These are phyloP conservation scores for Cryoendolithus antarcticus DNA, from an alignment of 2,329 filamentous ascomycete species.

Conservation along the genomic window DNA sequence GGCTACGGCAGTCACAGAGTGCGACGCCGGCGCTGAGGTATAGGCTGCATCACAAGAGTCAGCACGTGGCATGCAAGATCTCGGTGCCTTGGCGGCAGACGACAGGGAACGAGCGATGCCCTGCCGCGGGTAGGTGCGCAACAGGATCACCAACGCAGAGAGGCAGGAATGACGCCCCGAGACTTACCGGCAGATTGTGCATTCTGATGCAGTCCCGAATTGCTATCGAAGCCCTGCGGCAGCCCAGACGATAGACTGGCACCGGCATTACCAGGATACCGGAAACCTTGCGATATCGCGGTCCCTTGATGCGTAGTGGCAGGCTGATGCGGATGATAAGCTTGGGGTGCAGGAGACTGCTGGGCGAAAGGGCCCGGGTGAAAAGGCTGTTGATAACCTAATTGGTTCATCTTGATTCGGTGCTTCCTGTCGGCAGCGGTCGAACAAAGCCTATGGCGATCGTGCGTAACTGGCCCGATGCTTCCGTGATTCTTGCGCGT, in stretches of 20 bases:
- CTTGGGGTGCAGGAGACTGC: constrained; percentile 16
- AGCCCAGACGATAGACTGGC: too few species aligned
- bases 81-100: constrained; percentile 1
- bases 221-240: too few species aligned
- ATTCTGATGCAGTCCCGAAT: too few species aligned
- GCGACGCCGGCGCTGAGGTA: constrained; percentile 26
- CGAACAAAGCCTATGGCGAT: too few species aligned
- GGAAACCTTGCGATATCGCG: too few species aligned
- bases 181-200: constrained; percentile 12
- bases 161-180: too few species aligned
- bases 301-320: background rate
- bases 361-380: constrained; percentile 10
- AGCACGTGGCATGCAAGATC: constrained; percentile 2
- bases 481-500: too few species aligned
- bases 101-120: background rate
- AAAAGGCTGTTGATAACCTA: constrained; percentile 7
- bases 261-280: too few species aligned
- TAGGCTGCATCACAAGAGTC: constrained; percentile 15
- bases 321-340: background rate
- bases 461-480: too few species aligned
- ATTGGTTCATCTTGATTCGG: constrained; percentile 6
- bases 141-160: too few species aligned
- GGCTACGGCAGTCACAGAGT: constrained; percentile 20
- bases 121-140: too few species aligned
- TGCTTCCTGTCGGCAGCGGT: too few species aligned